Conservation (phyloP, 176 grass and related monocot genomes). For the Ampelocalamus luodianensis region DNA sequence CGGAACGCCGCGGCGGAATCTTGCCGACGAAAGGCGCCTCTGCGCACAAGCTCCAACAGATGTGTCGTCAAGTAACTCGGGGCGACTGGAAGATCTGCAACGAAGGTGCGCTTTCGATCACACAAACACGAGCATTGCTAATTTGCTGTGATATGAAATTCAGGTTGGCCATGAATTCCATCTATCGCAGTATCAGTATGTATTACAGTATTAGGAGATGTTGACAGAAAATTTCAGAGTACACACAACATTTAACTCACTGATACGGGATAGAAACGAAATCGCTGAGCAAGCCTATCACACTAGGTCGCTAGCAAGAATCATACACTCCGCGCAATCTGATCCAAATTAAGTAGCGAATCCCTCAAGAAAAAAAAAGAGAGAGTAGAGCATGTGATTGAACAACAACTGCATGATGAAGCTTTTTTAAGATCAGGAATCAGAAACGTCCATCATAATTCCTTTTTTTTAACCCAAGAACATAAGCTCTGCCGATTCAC, state of each 20-base stretch:
- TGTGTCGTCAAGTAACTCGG: not conserved
- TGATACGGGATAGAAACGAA: not conserved
- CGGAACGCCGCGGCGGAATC: conserved; percentile 33
- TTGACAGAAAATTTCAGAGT: too few species aligned
- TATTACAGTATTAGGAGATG: not conserved
- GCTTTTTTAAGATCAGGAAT: not conserved
- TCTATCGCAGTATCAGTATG: not conserved
- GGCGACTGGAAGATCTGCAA: not conserved
- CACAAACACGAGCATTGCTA: not conserved
- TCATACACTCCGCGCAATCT: not conserved
- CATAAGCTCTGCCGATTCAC: too few species aligned
- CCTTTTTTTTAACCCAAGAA: too few species aligned
- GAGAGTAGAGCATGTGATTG: not conserved
- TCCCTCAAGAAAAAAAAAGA: not conserved
- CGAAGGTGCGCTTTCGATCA: conserved; percentile 5
- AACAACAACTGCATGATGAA: not conserved
- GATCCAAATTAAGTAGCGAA: not conserved
- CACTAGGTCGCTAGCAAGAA: not conserved
- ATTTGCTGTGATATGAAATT: not conserved
- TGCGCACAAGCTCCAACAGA: conserved; percentile 6
- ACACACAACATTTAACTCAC: not conserved
- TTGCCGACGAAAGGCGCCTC: conserved; percentile 19
- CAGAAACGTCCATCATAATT: not conserved
- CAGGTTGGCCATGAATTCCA: not conserved
- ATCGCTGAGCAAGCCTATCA: not conserved